Evolutionary conservation across 192 early-diverging fungal species (phyloP).

Genomic region (Coemansia sp.): DNA sequence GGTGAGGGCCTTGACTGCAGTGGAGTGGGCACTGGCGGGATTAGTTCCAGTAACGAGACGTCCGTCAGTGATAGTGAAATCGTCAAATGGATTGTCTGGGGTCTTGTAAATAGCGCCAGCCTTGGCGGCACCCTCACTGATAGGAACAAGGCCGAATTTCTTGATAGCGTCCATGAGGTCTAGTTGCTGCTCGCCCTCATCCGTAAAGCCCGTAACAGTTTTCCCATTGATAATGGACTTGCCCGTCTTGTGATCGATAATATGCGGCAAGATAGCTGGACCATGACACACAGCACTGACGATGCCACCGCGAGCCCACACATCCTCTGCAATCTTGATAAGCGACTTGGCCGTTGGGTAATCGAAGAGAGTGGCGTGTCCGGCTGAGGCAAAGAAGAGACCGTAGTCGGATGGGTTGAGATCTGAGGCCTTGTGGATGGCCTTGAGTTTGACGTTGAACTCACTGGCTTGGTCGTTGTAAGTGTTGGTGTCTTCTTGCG

Average conservation of each 20-base stretch:
- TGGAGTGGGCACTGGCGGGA: conserved; percentile 64
- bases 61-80: conserved; percentile 60
- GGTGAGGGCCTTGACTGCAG: conserved; percentile 45
- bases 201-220: conserved; percentile 73
- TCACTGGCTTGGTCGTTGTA: conserved; percentile 46
- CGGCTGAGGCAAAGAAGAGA: conserved; percentile 60
- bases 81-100: conserved; percentile 59
- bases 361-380: conserved; percentile 60
- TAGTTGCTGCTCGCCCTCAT: conserved; percentile 65
- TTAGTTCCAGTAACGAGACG: conserved; percentile 72
- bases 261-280: conserved; percentile 65
- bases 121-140: conserved; percentile 42
- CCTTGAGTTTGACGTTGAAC: conserved; percentile 49
- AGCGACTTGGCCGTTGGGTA: conserved; percentile 55
- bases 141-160: conserved; percentile 40
- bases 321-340: conserved; percentile 57
- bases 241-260: conserved; percentile 62
- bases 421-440: conserved; percentile 53
- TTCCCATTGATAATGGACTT: conserved; percentile 64
- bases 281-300: conserved; percentile 65
- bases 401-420: conserved; percentile 57
- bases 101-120: conserved; percentile 63
- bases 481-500: conserved; percentile 35
- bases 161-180: conserved; percentile 47
- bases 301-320: conserved; percentile 59